Base-by-base conservation (phyloP, 257 asterid genomes). In the Forsythia suspensa region DNA sequence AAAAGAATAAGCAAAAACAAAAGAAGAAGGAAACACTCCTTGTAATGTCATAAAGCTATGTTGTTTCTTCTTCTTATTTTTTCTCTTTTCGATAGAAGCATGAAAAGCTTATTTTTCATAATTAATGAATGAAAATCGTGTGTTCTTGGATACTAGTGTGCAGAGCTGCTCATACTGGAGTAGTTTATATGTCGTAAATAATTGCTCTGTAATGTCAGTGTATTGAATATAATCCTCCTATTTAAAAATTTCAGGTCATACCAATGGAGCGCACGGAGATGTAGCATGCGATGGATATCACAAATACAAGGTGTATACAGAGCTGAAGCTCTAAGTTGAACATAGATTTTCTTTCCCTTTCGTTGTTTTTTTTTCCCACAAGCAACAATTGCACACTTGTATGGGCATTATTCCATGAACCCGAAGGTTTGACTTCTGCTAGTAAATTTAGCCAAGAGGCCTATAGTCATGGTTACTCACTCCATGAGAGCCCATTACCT, bases 211-310 rank as follows among this genome's bases (percentile, higher is more conserved):
- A 44, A 44, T 44, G 61, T 52, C 8, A 16, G 24, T n/a, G 29
- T n/a, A 6, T n/a, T 6, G 65, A n/a, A 40, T 55, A 55, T 42
- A 29, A 40, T 40, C 51, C 55, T 72, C 52, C 59, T 41, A 44
- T 48, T 66, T 68, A 1, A 77, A 55, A 15, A 67, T 81, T 57
- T 63, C 83, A 89, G 94, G 87, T 55, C 85, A 20, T 18, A 6
- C 73, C 0, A 43, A 39, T 13, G 90, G 90, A 46, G 84, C 83
- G 76, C 81, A 76, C 57, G 90, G 89, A 70, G 90, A 88, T 37
- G 74, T 84, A 73, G 81, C 89, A 48, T 88, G 92, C 21, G 89
- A 86, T 69, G 85, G 86, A 21, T 86, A 88, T 75, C 92, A 88
- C 83, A 88, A 86, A 73, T 86, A 82, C 73, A 84, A 83, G 90